Percentiles rank a stretch among this genome's conserved stretches.
phyloP scores from a whole-genome alignment of 2,329 filamentous ascomycete species.

The Clonostachys sp. region DNA sequence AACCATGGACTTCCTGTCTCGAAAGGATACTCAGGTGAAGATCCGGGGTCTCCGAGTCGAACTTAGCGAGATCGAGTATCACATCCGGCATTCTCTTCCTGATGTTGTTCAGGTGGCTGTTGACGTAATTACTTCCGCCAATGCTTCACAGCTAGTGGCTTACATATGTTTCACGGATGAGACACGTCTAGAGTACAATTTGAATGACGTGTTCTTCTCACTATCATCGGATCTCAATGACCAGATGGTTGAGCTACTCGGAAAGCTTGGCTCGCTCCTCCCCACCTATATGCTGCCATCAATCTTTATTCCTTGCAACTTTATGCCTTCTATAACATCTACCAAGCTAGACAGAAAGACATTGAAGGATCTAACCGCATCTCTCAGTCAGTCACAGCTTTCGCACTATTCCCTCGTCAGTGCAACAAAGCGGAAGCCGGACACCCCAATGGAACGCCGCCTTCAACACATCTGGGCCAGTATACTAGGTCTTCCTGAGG shows the following conservation, averaged over 20 bases:
- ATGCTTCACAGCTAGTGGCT: not conserved
- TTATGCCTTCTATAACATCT: slow-evolving; percentile 4
- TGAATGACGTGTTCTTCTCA: slow-evolving; percentile 1
- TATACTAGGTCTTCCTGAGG: not conserved
- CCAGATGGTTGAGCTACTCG: not conserved
- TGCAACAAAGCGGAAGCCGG: slow-evolving; percentile 1
- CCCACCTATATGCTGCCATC: slow-evolving; percentile 9
- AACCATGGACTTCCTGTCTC: slow-evolving; percentile 12
- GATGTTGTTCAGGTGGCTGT: slow-evolving; percentile 1
- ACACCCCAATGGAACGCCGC: slow-evolving; percentile 2
- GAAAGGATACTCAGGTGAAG: slow-evolving; percentile 30
- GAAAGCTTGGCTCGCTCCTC: slow-evolving; percentile 1
- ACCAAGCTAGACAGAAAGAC: slow-evolving; percentile 4
- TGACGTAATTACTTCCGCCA: slow-evolving; percentile 2
- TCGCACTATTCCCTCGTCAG: not conserved
- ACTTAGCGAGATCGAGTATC: slow-evolving; percentile 14
- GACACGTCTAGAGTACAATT: not conserved
- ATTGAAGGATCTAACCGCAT: not conserved
- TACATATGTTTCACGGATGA: slow-evolving; percentile 1
- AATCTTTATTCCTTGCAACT: slow-evolving; percentile 4
- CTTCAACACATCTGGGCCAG: slow-evolving; percentile 8
- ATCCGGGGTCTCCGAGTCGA: slow-evolving; percentile 47
- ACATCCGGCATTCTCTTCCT: not conserved
- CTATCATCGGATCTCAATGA: not conserved
- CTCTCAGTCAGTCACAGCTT: not conserved